phyloP scores from a whole-genome alignment of 495 filamentous ascomycete species.

The Lasiosphaeriaceae sp. region DNA sequence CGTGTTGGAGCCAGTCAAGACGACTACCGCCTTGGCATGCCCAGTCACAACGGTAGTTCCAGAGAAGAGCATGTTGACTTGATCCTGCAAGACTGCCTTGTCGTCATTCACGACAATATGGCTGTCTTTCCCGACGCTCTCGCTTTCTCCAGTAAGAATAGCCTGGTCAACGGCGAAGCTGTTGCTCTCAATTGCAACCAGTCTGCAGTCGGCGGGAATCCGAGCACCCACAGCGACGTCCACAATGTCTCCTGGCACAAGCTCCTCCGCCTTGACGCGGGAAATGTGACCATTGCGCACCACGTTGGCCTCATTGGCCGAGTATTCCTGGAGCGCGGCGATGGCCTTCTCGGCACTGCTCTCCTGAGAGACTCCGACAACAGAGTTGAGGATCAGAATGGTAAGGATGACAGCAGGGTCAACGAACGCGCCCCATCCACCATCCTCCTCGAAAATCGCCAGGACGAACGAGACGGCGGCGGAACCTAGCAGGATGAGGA shows the following conservation, averaged over 20 bases:
- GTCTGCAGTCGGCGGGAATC: constrained; percentile 92
- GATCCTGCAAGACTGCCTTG: constrained; percentile 94
- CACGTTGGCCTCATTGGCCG: constrained; percentile 95
- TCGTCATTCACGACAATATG: constrained; percentile 61
- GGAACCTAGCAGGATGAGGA: constrained; percentile 90
- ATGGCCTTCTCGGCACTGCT: constrained; percentile 98
- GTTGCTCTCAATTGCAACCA: constrained; percentile 92
- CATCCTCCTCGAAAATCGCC: constrained; percentile 88
- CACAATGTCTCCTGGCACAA: constrained; percentile 94
- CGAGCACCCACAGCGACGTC: constrained; percentile 87
- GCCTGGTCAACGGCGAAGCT: constrained; percentile 95
- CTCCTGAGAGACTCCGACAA: constrained; percentile 98
- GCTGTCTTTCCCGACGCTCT: constrained; percentile 88
- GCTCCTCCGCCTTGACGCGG: constrained; percentile 84
- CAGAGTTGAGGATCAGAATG: constrained; percentile 92
- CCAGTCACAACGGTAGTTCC: constrained; percentile 96
- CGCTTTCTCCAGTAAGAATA: constrained; percentile 96
- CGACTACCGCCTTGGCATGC: constrained; percentile 87
- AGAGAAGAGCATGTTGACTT: constrained; percentile 96
- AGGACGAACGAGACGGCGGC: constrained; percentile 93
- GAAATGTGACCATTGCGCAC: constrained; percentile 71
- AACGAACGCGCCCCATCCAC: constrained; percentile 97
- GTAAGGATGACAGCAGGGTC: constrained; percentile 96
- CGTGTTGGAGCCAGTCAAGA: constrained; percentile 83
- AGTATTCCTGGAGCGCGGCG: constrained; percentile 97